Conservation (phyloP, 805 yeast species). For the Pichia insulana region DNA sequence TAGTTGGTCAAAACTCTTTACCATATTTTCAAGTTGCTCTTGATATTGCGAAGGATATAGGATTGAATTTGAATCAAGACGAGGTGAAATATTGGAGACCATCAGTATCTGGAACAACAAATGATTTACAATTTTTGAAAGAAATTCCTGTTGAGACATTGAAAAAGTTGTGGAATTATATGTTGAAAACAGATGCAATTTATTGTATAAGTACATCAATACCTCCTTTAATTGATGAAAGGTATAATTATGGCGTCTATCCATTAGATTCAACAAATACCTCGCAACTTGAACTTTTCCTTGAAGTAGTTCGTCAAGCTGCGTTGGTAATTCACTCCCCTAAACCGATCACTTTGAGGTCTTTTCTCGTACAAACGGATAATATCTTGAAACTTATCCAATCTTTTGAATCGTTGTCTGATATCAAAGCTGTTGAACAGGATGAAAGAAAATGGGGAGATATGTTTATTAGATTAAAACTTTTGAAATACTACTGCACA, state of each 20-base stretch:
- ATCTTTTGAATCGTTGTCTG: background rate
- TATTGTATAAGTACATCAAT: conserved; percentile 7
- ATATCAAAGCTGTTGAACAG: background rate
- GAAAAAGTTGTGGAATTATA: conserved; percentile 15
- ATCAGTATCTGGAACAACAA: background rate
- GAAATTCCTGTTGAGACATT: conserved; percentile 4
- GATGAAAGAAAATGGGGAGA: conserved; percentile 3
- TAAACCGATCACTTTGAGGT: background rate
- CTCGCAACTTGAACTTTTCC: background rate
- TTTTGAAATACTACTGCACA: background rate
- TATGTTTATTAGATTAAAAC: conserved; percentile 6
- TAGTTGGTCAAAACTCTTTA: conserved; percentile 7
- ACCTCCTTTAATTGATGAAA: conserved; percentile 12
- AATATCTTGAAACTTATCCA: conserved; percentile 1
- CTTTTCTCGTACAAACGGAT: background rate
- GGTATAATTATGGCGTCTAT: conserved; percentile 10
- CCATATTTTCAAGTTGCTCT: conserved; percentile 11
- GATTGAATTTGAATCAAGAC: conserved; percentile 8
- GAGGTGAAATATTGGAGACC: conserved; percentile 2
- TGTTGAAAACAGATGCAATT: conserved; percentile 9
- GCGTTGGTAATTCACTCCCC: background rate
- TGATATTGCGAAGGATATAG: conserved; percentile 8
- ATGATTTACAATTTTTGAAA: conserved; percentile 4
- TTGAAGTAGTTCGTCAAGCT: background rate
- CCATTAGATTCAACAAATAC: background rate